phyloP scores from a whole-genome alignment of 257 asterid species.

The Verbascum thapsus region DNA sequence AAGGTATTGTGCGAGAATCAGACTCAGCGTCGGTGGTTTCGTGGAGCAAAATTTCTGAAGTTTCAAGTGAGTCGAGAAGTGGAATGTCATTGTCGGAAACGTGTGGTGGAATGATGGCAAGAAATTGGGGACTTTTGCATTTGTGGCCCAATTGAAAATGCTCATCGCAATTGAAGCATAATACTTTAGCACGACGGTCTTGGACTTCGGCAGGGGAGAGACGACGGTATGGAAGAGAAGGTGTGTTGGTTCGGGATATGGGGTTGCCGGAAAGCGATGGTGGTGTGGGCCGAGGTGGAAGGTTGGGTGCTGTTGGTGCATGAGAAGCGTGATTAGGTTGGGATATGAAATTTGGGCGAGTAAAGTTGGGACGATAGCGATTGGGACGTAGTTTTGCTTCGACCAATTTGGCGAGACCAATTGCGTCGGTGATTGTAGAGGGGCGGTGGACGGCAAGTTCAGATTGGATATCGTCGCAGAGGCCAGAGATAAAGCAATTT shows the following conservation, averaged over 20 bases:
- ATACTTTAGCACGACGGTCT: not conserved
- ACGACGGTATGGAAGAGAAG: not conserved
- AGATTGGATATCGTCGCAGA: not conserved
- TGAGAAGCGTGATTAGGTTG: too few species aligned
- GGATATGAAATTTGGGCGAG: too few species aligned
- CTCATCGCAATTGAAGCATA: slow-evolving; percentile 9
- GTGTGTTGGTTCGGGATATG: not conserved
- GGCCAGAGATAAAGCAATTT: not conserved
- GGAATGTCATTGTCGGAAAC: too few species aligned
- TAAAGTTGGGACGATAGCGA: not conserved
- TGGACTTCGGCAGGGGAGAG: not conserved
- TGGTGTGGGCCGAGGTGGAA: not conserved
- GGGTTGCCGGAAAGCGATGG: not conserved
- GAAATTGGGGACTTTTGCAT: slow-evolving; percentile 3
- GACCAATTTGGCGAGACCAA: not conserved
- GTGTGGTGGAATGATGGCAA: not conserved
- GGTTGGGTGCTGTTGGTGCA: too few species aligned
- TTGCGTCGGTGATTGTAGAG: not conserved
- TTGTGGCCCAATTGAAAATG: not conserved
- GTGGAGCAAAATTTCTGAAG: too few species aligned
- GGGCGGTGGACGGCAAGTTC: not conserved
- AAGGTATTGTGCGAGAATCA: not conserved
- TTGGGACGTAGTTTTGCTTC: not conserved
- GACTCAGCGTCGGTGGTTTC: too few species aligned
- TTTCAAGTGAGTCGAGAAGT: too few species aligned